A percentile compares a stretch with the other conserved stretches of the same genome.
Evolutionary conservation across 805 yeast species (phyloP).

Genomic region (Candida tibetensis): DNA sequence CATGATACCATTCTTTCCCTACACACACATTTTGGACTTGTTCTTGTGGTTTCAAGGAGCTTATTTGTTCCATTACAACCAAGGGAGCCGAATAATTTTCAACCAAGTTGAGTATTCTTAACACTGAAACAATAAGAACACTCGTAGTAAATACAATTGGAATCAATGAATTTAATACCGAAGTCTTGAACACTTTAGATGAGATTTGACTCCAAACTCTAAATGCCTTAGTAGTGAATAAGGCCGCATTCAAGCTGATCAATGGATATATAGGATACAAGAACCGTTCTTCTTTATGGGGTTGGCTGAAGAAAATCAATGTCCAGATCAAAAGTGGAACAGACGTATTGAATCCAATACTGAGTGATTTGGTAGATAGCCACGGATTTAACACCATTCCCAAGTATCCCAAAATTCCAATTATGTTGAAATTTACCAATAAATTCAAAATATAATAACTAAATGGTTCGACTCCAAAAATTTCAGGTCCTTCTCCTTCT

Average conservation of each 20-base stretch:
- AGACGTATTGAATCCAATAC: constrained; percentile 13
- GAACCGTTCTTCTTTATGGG: constrained; percentile 93
- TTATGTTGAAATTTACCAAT: constrained; percentile 67
- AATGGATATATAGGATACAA: constrained; percentile 81
- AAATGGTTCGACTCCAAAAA: constrained; percentile 84
- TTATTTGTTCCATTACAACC: constrained; percentile 10
- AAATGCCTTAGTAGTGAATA: constrained; percentile 31
- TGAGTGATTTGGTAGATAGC: constrained; percentile 11
- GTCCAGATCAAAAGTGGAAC: constrained; percentile 66
- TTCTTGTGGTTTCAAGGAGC: constrained; percentile 4
- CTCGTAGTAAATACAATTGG: constrained; percentile 29
- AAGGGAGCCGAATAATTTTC: constrained; percentile 75
- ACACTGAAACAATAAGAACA: constrained; percentile 27
- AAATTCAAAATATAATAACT: constrained; percentile 68
- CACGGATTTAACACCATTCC: constrained; percentile 34
- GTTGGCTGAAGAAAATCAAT: constrained; percentile 63
- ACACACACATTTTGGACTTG: constrained; percentile 60
- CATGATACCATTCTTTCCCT: constrained; percentile 96
- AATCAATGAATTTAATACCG: constrained; percentile 5
- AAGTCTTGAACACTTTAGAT: constrained; percentile 4
- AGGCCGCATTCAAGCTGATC: constrained; percentile 60
- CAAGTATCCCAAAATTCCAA: constrained; percentile 40
- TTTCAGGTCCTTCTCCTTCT: constrained; percentile 78
- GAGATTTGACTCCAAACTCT: constrained; percentile 3
- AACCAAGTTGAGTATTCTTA: constrained; percentile 60